Evolutionary conservation across 441 rosid species (phyloP).

Genomic region (Melastoma candidum): DNA sequence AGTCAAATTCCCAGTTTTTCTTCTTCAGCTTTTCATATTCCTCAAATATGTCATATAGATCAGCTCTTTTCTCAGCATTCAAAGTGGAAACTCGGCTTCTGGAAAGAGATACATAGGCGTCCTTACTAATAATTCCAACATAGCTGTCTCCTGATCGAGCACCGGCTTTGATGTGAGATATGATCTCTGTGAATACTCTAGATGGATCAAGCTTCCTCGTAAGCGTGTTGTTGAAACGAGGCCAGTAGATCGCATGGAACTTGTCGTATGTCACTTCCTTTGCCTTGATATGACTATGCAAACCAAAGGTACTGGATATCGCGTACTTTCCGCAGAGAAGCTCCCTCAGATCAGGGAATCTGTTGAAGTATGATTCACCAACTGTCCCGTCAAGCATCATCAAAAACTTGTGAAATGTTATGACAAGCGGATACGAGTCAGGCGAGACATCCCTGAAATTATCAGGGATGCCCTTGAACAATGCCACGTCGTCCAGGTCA

Average conservation of each 20-base stretch:
- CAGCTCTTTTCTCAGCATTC: conserved; percentile 19
- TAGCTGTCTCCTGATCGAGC: conserved; percentile 13
- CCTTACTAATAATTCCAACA: conserved; percentile 23
- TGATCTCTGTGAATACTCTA: conserved; percentile 42
- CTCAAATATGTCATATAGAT: conserved; percentile 28
- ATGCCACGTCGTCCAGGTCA: conserved; percentile 22
- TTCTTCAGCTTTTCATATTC: conserved; percentile 42
- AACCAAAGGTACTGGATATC: conserved; percentile 16
- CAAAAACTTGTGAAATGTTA: conserved; percentile 40
- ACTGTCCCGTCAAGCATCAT: conserved; percentile 53
- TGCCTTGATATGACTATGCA: conserved; percentile 25
- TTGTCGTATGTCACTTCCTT: conserved; percentile 40
- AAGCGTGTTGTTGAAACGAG: conserved; percentile 28
- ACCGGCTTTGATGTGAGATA: conserved; percentile 50
- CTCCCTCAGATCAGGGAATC: conserved; percentile 25
- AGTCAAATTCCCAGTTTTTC: conserved; percentile 36
- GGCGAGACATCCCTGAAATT: conserved; percentile 28
- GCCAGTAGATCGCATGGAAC: conserved; percentile 42
- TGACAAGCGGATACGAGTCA: conserved; percentile 31
- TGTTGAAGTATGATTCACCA: conserved; percentile 39
- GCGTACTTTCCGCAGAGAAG: conserved; percentile 11
- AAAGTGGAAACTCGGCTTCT: conserved; percentile 27
- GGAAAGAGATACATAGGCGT: conserved; percentile 28
- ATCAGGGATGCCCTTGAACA: conserved; percentile 38
- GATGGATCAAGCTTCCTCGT: conserved; percentile 39